A percentile compares a stretch with the other conserved stretches of the same genome.
Conservation (phyloP, 441 rosid species). For the Erodium texanum region DNA sequence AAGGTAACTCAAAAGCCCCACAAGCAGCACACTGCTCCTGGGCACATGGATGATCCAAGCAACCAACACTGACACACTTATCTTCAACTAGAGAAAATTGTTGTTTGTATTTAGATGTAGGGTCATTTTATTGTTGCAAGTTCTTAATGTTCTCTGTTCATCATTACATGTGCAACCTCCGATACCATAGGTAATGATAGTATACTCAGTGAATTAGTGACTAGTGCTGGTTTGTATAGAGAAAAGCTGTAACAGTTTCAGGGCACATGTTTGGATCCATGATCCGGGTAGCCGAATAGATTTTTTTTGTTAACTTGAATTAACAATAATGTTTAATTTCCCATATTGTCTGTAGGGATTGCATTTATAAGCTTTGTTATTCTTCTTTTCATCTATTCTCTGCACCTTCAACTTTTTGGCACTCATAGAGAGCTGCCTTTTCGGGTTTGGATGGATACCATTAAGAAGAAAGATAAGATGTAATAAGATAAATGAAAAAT, state of each 20-base stretch:
- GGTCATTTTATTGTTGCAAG: not conserved
- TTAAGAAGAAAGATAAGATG: too few species aligned
- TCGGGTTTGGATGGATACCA: too few species aligned
- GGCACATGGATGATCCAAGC: slow-evolving; percentile 7
- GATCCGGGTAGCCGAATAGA: not conserved
- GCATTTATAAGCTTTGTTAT: not conserved
- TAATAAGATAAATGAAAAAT: too few species aligned
- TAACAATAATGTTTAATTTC: too few species aligned
- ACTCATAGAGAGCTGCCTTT: too few species aligned
- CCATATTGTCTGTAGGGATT: not conserved
- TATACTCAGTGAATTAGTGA: not conserved
- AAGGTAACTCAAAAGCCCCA: slow-evolving; percentile 21
- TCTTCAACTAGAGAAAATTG: not conserved
- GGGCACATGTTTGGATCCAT: too few species aligned
- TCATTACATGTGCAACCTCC: not conserved
- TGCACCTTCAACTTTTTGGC: too few species aligned
- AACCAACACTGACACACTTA: slow-evolving; percentile 12
- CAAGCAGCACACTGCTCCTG: slow-evolving; percentile 8
- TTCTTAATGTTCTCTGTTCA: not conserved
- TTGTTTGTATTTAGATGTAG: not conserved
- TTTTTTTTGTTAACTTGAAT: too few species aligned
- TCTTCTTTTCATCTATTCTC: too few species aligned
- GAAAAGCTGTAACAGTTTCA: not conserved
- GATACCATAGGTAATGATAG: not conserved
- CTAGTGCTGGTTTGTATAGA: not conserved